These are phyloP conservation scores for Cyberlindnera maritima DNA, from an alignment of 805 yeast genomes.

Conservation along the genomic window DNA sequence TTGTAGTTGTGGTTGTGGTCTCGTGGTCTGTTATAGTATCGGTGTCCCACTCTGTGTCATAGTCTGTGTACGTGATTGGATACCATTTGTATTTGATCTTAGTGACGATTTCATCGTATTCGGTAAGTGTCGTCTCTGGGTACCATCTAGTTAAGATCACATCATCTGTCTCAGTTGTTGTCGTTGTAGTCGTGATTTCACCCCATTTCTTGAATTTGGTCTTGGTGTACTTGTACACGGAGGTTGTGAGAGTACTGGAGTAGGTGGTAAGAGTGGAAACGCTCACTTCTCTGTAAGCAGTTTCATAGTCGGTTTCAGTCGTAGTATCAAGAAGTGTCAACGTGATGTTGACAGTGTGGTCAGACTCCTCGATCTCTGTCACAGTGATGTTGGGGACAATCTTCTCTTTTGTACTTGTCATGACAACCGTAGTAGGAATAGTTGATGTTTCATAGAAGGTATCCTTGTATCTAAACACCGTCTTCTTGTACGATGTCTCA, in stretches of 20 bases:
- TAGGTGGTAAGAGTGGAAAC: slow-evolving; percentile 15
- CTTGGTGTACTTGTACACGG: slow-evolving; percentile 18
- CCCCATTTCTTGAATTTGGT: slow-evolving; percentile 18
- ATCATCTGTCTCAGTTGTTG: slow-evolving; percentile 22
- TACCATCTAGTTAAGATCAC: slow-evolving; percentile 19
- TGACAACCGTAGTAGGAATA: slow-evolving; percentile 12
- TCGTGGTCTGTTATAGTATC: neutral
- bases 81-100: slow-evolving; percentile 24
- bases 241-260: slow-evolving; percentile 18
- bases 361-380: slow-evolving; percentile 30
- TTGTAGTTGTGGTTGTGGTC: slow-evolving; percentile 15
- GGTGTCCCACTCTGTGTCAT: slow-evolving; percentile 6
- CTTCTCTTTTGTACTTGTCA: slow-evolving; percentile 17
- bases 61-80: slow-evolving; percentile 21
- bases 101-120: slow-evolving; percentile 24
- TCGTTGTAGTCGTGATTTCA: slow-evolving; percentile 13
- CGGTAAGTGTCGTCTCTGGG: slow-evolving; percentile 26
- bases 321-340: slow-evolving; percentile 24
- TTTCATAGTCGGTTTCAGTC: slow-evolving; percentile 19
- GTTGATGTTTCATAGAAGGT: slow-evolving; percentile 16
- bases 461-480: slow-evolving; percentile 20
- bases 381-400: slow-evolving; percentile 21
- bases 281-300: slow-evolving; percentile 20
- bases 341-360: slow-evolving; percentile 20
- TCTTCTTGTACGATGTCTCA: slow-evolving; percentile 21